Evolutionary conservation across 140 eudicot genomes (phyloP), one percentile per base, ranked within the genome.

Genomic region (Ambrosia hybrid): DNA sequence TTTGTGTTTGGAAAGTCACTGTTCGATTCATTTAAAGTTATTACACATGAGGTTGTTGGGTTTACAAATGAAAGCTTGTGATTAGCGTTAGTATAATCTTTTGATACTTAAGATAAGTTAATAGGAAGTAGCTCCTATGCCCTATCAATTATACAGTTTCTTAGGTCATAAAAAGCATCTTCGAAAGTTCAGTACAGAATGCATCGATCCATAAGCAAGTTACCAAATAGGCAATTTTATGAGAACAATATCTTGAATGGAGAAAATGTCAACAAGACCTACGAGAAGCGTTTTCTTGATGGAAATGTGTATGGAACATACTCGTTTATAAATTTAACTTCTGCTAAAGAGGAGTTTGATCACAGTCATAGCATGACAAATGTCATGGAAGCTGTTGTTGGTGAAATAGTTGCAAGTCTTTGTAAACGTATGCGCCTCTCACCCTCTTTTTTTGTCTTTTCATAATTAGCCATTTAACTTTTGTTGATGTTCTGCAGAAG

Each of bases 201-300:
- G 98, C 96, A 89, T 73, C 98, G 96, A 8, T 84, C 85, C 8
- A 93, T 89, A 68, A 90, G 97, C 81, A 65, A 38, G 45, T 93
- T 92, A 60, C 96, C 95, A 43, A 92, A 89, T 75, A 58, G 2
- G 63, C 86, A 85, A 30, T 92, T 92, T 72, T 92, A 92, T 14
- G 57, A 67, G 2, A 76, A 79, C 2, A 78, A 65, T 78, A 87
- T 92, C 13, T 38, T 34, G 66, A 83, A 89, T 55, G 96, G 83
- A 37, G 65, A 46, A 8, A 87, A 85, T 74, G 96, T 92, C 43
- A 77, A n/a, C 13, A 66, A 49, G 11, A n/a, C 62, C 43, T 84
- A 89, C 65, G 75, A 65, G 60, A 80, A 65, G 76, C 72, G 52
- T 36, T 85, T 83, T 70, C 86, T 89, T 48, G 21, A 76, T 53